phyloP scores from a whole-genome alignment of 2,329 filamentous ascomycete genomes.

The Achaetomium macrosporum region DNA sequence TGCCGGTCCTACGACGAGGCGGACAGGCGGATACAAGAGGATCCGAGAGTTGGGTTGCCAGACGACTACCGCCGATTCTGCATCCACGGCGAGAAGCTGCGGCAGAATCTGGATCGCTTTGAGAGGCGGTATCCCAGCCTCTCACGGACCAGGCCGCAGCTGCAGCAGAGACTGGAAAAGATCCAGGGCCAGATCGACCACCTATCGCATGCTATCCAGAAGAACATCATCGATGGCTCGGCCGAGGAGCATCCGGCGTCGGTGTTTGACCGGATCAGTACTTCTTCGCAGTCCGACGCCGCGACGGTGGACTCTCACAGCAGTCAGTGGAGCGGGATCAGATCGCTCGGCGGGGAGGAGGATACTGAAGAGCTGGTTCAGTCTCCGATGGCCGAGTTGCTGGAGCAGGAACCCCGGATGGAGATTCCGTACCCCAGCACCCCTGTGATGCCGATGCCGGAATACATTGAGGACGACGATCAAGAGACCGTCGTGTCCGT shows the following conservation, averaged over 20 bases:
- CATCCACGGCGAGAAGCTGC: conserved; percentile 45
- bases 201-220: conserved; percentile 37
- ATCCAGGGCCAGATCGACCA: conserved; percentile 40
- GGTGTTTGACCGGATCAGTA: conserved; percentile 47
- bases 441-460: conserved; percentile 24
- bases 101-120: conserved; percentile 37
- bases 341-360: conserved; percentile 1
- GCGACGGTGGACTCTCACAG: conserved; percentile 35
- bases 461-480: conserved; percentile 27
- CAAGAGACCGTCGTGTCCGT: conserved; percentile 27
- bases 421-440: conserved; percentile 28
- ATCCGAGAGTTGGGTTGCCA: conserved; percentile 38
- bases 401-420: neutral
- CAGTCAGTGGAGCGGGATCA: conserved; percentile 25
- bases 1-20: conserved; percentile 45
- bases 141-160: conserved; percentile 26
- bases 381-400: conserved; percentile 25
- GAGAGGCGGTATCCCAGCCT: conserved; percentile 32
- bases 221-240: conserved; percentile 33
- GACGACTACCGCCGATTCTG: conserved; percentile 49
- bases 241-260: conserved; percentile 34
- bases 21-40: conserved; percentile 37
- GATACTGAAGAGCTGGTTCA: conserved; percentile 18
- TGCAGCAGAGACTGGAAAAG: conserved; percentile 33
- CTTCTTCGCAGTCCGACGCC: conserved; percentile 42